A percentile compares a stretch with the other conserved stretches of the same genome.
Conservation (phyloP, 306 rosid genomes). For the Cucurbita ficifolia region DNA sequence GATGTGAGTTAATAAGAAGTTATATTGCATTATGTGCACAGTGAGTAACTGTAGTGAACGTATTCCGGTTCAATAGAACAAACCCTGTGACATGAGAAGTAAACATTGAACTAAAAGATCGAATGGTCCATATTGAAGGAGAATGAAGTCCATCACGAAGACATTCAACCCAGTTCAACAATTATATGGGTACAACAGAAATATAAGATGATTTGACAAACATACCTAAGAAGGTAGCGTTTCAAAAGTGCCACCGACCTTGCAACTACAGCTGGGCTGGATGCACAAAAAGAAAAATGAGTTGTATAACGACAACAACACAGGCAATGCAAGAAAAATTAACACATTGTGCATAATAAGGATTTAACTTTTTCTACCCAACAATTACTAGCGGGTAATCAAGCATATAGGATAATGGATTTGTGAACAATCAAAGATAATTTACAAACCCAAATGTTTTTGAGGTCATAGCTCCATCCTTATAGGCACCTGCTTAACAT, state of each 20-base stretch:
- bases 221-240: conserved; percentile 86
- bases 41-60: neutral
- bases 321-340: neutral
- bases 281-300: conserved; percentile 24
- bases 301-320: conserved; percentile 5
- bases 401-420: neutral
- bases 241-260: conserved; percentile 91
- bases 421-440: neutral
- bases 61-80: neutral
- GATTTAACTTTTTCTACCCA: neutral
- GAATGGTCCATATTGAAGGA: neutral
- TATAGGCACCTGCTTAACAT: neutral
- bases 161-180: neutral
- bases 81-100: neutral
- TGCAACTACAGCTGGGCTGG: conserved; percentile 95
- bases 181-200: conserved; percentile 7
- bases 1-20: neutral
- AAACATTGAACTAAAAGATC: neutral
- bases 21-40: neutral
- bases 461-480: neutral
- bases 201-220: conserved; percentile 6
- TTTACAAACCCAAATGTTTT: neutral
- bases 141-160: neutral
- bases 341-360: neutral
- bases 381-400: neutral